phyloP scores from a whole-genome alignment of 768 basidiomycete genomes.

The Tulasnella sp. region DNA sequence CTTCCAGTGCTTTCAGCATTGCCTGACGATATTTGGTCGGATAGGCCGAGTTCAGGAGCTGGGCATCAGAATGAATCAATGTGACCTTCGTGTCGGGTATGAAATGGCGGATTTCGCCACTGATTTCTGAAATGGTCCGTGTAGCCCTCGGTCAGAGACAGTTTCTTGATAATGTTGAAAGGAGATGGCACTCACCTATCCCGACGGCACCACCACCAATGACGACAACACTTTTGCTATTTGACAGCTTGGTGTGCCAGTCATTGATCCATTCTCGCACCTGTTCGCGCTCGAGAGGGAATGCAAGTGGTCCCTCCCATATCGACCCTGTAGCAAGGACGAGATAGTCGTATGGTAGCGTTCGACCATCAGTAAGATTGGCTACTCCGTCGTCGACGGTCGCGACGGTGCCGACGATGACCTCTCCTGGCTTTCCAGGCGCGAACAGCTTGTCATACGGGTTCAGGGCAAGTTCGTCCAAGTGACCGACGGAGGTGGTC shows the following conservation, averaged over 20 bases:
- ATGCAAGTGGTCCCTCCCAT: constrained; percentile 41
- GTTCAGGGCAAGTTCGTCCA: constrained; percentile 8
- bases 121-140: constrained; percentile 9
- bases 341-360: constrained; percentile 42
- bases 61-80: constrained; percentile 16
- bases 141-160: no score
- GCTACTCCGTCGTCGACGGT: constrained; percentile 35
- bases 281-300: constrained; percentile 31
- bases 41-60: constrained; percentile 20
- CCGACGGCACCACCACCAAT: constrained; percentile 21
- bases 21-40: constrained; percentile 20
- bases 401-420: constrained; percentile 1
- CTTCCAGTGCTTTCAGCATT: constrained; percentile 5
- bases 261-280: constrained; percentile 26
- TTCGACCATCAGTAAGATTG: constrained; percentile 40
- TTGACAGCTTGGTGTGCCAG: constrained; percentile 18
- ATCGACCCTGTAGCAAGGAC: constrained; percentile 49
- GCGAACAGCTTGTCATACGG: constrained; percentile 15
- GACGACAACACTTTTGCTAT: constrained; percentile 18
- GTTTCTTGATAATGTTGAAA: no score
- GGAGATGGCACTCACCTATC: background rate
- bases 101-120: constrained; percentile 20
- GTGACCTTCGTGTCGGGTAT: constrained; percentile 20
- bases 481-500: constrained; percentile 4
- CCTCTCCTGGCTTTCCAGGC: constrained; percentile 4